Percentiles rank a stretch among this genome's conserved stretches.
Evolutionary conservation across 805 yeast species (phyloP).

Genomic region (Metschnikowia colocasiae): DNA sequence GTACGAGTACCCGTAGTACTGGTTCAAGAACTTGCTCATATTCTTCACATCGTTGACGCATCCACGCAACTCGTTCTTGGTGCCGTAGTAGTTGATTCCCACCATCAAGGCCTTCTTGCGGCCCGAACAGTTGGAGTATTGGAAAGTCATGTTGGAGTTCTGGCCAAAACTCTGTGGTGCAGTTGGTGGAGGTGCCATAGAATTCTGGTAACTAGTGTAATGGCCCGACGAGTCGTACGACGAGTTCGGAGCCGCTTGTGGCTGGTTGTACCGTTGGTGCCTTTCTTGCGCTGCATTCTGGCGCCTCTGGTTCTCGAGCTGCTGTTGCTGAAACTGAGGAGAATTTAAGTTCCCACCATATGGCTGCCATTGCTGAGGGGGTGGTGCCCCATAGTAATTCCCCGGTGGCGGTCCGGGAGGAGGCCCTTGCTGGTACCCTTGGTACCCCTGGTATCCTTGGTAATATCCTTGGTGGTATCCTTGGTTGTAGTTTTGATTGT

Average conservation of each 20-base stretch:
- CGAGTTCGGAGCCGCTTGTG: slow-evolving; percentile 18
- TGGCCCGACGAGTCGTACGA: slow-evolving; percentile 17
- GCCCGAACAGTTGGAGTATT: slow-evolving; percentile 70
- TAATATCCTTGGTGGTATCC: slow-evolving; percentile 9
- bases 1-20: slow-evolving; percentile 41
- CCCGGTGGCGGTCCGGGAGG: slow-evolving; percentile 17
- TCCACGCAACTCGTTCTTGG: slow-evolving; percentile 60
- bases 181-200: slow-evolving; percentile 22
- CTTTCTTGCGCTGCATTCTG: slow-evolving; percentile 12
- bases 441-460: slow-evolving; percentile 9
- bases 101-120: slow-evolving; percentile 68
- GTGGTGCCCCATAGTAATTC: slow-evolving; percentile 22
- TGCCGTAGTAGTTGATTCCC: slow-evolving; percentile 76
- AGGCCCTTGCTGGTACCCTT: slow-evolving; percentile 2
- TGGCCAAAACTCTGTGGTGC: slow-evolving; percentile 37
- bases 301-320: slow-evolving; percentile 17
- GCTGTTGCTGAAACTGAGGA: slow-evolving; percentile 18
- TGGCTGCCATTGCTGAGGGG: slow-evolving; percentile 16
- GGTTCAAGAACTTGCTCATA: slow-evolving; percentile 42
- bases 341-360: slow-evolving; percentile 17
- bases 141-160: slow-evolving; percentile 37
- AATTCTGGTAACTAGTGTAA: slow-evolving; percentile 8
- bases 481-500: slow-evolving; percentile 11
- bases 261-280: slow-evolving; percentile 13
- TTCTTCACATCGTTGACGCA: slow-evolving; percentile 75